Evolutionary conservation across 169 alveolate genomes (phyloP).

Genomic region (Eimeria nieschulzi): DNA sequence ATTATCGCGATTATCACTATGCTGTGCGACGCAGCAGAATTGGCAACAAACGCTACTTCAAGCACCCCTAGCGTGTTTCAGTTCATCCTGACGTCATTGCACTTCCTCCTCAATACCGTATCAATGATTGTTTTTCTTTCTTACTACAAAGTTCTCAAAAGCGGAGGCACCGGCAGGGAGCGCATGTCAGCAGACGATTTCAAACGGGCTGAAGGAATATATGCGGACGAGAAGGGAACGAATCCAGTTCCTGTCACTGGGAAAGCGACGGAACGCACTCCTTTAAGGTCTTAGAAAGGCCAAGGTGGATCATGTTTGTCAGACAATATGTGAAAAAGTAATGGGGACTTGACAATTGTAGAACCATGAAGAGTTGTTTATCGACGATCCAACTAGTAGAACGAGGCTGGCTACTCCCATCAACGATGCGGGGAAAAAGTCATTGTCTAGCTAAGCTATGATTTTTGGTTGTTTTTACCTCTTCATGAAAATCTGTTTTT

Average conservation of each 20-base stretch:
- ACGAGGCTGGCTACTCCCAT: too few relatives aligned
- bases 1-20: slow-evolving; percentile 63
- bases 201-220: not conserved
- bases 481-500: too few relatives aligned
- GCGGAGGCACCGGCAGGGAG: slow-evolving; percentile 68
- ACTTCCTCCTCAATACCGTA: slow-evolving; percentile 31
- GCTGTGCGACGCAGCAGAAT: slow-evolving; percentile 59
- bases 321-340: not conserved
- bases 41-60: slow-evolving; percentile 63
- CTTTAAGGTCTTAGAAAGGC: slow-evolving; percentile 11
- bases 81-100: slow-evolving; percentile 60
- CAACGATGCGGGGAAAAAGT: too few relatives aligned
- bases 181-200: slow-evolving; percentile 2
- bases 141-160: slow-evolving; percentile 34
- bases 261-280: slow-evolving; percentile 19
- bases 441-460: too few relatives aligned
- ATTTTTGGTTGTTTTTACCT: too few relatives aligned
- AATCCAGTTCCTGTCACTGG: not conserved
- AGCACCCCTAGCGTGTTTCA: slow-evolving; percentile 52
- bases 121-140: slow-evolving; percentile 67
- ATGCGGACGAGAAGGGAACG: not conserved
- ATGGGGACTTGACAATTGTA: not conserved
- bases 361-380: too few relatives aligned
- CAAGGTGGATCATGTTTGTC: not conserved
- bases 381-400: too few relatives aligned